Evolutionary conservation across 345 rosid species (phyloP).

Genomic region (Pistacia atlantica): DNA sequence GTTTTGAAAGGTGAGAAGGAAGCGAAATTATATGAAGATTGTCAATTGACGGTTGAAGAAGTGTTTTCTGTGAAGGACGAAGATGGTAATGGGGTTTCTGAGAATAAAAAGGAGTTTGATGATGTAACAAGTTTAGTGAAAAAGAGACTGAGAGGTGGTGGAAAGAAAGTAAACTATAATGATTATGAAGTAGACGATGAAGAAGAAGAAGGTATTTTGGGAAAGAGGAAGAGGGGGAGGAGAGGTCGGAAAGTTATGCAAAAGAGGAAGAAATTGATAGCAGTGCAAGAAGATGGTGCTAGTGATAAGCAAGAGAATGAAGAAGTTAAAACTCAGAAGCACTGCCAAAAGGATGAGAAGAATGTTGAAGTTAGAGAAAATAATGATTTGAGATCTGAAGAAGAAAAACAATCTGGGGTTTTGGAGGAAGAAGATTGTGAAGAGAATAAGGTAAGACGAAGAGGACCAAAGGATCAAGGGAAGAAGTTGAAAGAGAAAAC

Average conservation of each 20-base stretch:
- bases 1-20: neutral
- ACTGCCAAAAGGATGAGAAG: neutral
- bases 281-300: too few relatives aligned
- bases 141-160: neutral
- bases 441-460: neutral
- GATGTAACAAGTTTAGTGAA: neutral
- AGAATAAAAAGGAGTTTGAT: neutral
- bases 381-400: too few relatives aligned
- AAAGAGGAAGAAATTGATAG: too few relatives aligned
- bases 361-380: too few relatives aligned
- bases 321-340: too few relatives aligned
- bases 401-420: neutral
- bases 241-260: too few relatives aligned
- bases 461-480: conserved; percentile 2
- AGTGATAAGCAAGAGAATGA: too few relatives aligned
- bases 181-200: neutral
- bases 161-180: neutral
- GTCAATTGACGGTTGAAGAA: neutral
- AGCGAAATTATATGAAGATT: neutral
- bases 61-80: neutral
- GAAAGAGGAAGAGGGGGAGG: neutral
- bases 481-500: neutral
- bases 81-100: neutral
- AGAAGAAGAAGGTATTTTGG: neutral
- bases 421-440: too few relatives aligned